Percentiles rank a stretch among this genome's conserved stretches.
Conservation (phyloP, 1,139 yeast genomes). For the Candida buenavistaensis region DNA sequence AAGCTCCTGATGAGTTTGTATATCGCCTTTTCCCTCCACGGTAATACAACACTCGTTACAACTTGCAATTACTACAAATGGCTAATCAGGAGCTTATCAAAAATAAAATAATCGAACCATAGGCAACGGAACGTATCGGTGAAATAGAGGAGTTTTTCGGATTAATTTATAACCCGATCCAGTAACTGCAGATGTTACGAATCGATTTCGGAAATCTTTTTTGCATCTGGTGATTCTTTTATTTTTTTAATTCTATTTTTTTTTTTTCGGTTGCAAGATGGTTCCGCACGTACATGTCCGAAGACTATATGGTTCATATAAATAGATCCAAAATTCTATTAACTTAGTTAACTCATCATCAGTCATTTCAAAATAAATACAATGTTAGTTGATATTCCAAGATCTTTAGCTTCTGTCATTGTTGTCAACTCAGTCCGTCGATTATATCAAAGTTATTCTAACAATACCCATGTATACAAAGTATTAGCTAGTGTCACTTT, state of each 20-base stretch:
- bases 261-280: background rate
- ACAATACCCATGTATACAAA: conserved; percentile 8
- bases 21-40: too few species aligned
- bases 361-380: background rate
- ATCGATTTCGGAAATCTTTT: too few species aligned
- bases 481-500: conserved; percentile 13
- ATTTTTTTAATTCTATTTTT: background rate
- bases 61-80: too few species aligned
- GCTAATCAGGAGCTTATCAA: too few species aligned
- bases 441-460: conserved; percentile 7
- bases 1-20: too few species aligned
- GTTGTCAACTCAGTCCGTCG: conserved; percentile 6
- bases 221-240: conserved; percentile 1
- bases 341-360: background rate
- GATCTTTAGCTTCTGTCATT: conserved; percentile 1
- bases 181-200: too few species aligned
- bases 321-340: background rate
- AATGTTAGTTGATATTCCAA: conserved; percentile 3
- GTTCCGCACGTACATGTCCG: conserved; percentile 5
- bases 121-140: too few species aligned
- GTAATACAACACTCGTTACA: too few species aligned
- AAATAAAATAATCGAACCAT: too few species aligned
- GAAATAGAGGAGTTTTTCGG: too few species aligned
- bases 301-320: conserved; percentile 1
- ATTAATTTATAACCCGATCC: too few species aligned